Evolutionary conservation across 2,329 filamentous ascomycete species (phyloP), one percentile per base, ranked within the genome.

Genomic region (Myotisia sp.): DNA sequence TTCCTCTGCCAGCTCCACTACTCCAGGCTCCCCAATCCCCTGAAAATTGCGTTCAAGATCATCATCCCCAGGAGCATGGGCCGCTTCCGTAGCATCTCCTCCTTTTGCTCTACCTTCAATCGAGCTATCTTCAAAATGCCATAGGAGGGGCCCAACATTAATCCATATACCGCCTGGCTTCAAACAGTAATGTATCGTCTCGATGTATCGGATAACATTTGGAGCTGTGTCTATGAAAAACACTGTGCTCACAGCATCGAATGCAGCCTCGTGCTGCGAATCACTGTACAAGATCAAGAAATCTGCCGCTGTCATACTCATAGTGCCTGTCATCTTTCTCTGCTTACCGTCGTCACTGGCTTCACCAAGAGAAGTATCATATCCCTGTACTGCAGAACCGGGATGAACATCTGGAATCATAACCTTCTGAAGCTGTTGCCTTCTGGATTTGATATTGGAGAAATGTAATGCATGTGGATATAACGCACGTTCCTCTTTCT

Each of bases 211-310:
- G 35, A 95, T 79, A 20, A 94, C 55, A 53, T 98, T 95, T 1
- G 87, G 86, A 2, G 90, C 90, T 1, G 90, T 98, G 54, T 98
- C 92, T 38, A 98, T 78, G 62, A 98, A 98, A 62, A 95, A 98
- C 7, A 93, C 81, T 2, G 80, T 83, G 0, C 82, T 76, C 2
- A 95, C 83, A 1, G 79, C 85, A 48, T 94, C 77, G 54, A 85
- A 95, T 0, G 56, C 48, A 0, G 67, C 67, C 6, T 60, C 56
- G 46, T 81, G 71, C 0, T 70, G 68, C 1, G 70, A 63, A 38
- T 76, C 67, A 17, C 67, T 70, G 54, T 98, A 98, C 1, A 86
- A 58, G n/a, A 84, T 78, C 37, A 92, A 71, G 50, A 98, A 98
- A 53, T 98, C 90, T 3, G 84, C 85, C 0, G 86, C 81, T 14